These are phyloP conservation scores for Pyrenophora teres DNA, from an alignment of 2,329 filamentous ascomycete genomes.

Conservation along the genomic window DNA sequence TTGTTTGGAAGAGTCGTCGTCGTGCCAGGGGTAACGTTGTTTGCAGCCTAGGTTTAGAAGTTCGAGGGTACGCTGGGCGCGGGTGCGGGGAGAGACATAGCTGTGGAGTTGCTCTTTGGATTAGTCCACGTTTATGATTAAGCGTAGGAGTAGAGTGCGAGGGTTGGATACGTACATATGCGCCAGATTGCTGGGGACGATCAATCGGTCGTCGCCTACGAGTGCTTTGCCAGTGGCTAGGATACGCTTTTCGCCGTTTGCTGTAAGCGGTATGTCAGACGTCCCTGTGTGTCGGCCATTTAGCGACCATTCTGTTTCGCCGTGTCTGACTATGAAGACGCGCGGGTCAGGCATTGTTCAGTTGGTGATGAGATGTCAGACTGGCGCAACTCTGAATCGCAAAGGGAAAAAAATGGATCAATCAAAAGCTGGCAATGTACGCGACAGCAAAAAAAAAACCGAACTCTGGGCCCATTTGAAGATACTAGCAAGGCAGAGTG, in stretches of 20 bases:
- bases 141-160: too few species aligned
- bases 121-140: not conserved
- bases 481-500: not conserved
- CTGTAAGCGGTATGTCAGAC: slow-evolving; percentile 84
- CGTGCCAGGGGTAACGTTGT: slow-evolving; percentile 73
- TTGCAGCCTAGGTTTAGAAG: slow-evolving; percentile 75
- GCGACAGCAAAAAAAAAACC: too few species aligned
- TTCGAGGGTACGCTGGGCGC: slow-evolving; percentile 88
- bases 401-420: not conserved
- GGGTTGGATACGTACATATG: slow-evolving; percentile 68
- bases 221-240: slow-evolving; percentile 76
- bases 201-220: slow-evolving; percentile 81
- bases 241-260: slow-evolving; percentile 66
- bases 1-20: not conserved
- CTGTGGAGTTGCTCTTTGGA: slow-evolving; percentile 37
- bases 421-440: not conserved
- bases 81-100: slow-evolving; percentile 84
- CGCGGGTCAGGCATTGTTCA: slow-evolving; percentile 51
- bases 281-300: slow-evolving; percentile 77
- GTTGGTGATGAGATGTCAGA: not conserved
- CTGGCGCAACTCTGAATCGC: not conserved
- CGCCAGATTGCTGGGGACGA: slow-evolving; percentile 78
- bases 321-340: slow-evolving; percentile 71
- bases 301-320: slow-evolving; percentile 94
- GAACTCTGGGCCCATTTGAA: too few species aligned